Evolutionary conservation across 177 flowering plant genomes (phyloP), one percentile per base, ranked within the genome.

Genomic region (Vitis hybrid): DNA sequence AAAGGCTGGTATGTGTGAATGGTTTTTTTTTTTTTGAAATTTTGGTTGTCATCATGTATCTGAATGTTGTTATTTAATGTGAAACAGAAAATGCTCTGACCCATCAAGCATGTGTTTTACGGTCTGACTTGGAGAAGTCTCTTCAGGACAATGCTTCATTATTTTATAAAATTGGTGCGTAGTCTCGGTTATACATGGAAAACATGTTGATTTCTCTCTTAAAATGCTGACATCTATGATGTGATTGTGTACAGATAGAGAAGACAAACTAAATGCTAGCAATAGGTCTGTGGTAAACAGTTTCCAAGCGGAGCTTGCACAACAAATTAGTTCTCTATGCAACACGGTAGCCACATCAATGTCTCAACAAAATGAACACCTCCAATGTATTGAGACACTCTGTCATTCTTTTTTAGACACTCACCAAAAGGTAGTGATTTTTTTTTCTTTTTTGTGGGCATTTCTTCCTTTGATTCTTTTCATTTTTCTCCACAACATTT

Each of bases 61-160:
- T 77, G 47, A 22, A 28, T 28, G 4, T 18, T 72, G 2, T 49
- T 64, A 20, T 22, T 76, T 70, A 51, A n/a, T 75, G 64, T 74
- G 68, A 57, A 73, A 73, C 85, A 96, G 99, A 96, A 84, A 87
- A 89, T 81, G 97, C 90, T 15, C 75, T 96, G 81, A 82, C 95
- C 68, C 87, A 90, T 53, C 95, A 92, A 82, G 98, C 97, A 17
- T 91, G 94, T 75, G 82, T 79, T 20, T 74, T 96, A 66, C 87
- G 85, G 28, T 80, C 97, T 60, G 92, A 94, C 63, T 76, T 95
- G 82, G 99, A 95, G 81, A 94, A 91, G 73, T 86, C 97, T 74
- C 81, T 85, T 15, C 80, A 86, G 67, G 97, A 94, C 76, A 94
- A 92, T 87, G 88, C 91, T 58, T 82, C 83, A 2, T 74, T 96